These are phyloP conservation scores for Sergeia podlipaevii DNA, from an alignment of 208 protist species.

Conservation along the genomic window DNA sequence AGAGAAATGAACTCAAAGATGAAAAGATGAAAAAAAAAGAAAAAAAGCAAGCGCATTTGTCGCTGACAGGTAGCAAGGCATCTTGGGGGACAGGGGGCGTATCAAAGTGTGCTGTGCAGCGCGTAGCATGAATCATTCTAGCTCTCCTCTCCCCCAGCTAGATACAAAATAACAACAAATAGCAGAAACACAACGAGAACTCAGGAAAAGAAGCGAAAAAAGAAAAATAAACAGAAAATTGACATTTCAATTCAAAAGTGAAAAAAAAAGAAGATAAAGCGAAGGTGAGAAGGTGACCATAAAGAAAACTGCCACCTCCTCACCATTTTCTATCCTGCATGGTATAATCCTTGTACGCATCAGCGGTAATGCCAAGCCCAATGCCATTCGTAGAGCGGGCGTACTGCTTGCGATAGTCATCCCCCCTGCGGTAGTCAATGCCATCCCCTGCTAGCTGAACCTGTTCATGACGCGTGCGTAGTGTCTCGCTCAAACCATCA, in stretches of 20 bases:
- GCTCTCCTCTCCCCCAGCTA: constrained; percentile 9
- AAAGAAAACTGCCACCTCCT: not conserved
- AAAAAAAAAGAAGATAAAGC: constrained; percentile 11
- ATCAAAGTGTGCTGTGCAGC: too few relatives aligned
- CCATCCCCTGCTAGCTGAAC: constrained; percentile 37
- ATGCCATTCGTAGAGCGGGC: constrained; percentile 63
- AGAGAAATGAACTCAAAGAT: not conserved
- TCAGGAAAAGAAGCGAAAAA: not conserved
- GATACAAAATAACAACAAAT: not conserved
- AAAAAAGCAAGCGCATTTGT: constrained; percentile 2
- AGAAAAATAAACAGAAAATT: not conserved
- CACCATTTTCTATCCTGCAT: constrained; percentile 35
- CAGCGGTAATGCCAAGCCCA: constrained; percentile 64
- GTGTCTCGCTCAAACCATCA: constrained; percentile 15
- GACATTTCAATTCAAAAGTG: not conserved
- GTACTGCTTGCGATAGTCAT: constrained; percentile 30
- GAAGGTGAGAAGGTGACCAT: constrained; percentile 1
- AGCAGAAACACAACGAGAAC: not conserved
- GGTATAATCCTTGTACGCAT: constrained; percentile 66
- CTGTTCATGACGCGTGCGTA: constrained; percentile 27
- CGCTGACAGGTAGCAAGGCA: constrained; percentile 1
- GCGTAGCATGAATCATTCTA: constrained; percentile 16
- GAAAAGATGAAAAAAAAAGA: constrained; percentile 8
- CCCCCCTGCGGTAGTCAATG: constrained; percentile 57
- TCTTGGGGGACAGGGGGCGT: too few relatives aligned